Evolutionary conservation across 2,329 filamentous ascomycete species (phyloP), one percentile per base, ranked within the genome.

Genomic region (Fusarium oxysporum): DNA sequence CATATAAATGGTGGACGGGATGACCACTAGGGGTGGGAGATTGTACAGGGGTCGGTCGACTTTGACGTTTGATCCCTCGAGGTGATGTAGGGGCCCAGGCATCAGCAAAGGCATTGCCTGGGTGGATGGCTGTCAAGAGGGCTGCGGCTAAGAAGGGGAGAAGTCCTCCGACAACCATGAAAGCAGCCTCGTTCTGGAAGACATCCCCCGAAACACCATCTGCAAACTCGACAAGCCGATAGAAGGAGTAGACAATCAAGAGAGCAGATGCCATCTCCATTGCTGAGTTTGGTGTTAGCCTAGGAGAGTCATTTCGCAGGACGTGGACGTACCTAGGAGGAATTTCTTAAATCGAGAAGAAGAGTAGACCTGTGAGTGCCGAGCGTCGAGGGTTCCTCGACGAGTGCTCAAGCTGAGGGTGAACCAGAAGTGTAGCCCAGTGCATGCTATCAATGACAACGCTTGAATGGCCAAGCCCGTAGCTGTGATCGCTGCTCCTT

Each of bases 381-480:
- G 82, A 8, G 79, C 76, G 66, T 87, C 83, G 13, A 85, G 78
- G 19, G 77, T 72, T 35, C 82, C 80, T 38, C 79, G 80, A 21
- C 81, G 81, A 19, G 80, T 82, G 53, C 79, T 80, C 12, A 87
- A 71, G 40, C 79, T 78, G 38, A 83, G 73, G 19, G 81, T 81
- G 45, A 87, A 86, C 70, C 79, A 85, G 54, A 81, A 80, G 63
- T 82, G 84, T 60, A 79, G 78, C 25, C 73, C 77, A 23, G 83
- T 78, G 62, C 85, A 85, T 16, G 81, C 72, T 33, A 83, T 51
- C 14, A 88, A 77, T 8, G 83, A 80, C 9, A 79, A 62, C 5
- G 83, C 76, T 66, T 88, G 86, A 25, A 88, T 76, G 4, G 78
- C 83, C 17, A 88, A 72, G 12, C 86, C 86, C 4, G 79, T 82